Conservation (phyloP, 2,329 filamentous ascomycete genomes). For the Aspergillus bombycis region DNA sequence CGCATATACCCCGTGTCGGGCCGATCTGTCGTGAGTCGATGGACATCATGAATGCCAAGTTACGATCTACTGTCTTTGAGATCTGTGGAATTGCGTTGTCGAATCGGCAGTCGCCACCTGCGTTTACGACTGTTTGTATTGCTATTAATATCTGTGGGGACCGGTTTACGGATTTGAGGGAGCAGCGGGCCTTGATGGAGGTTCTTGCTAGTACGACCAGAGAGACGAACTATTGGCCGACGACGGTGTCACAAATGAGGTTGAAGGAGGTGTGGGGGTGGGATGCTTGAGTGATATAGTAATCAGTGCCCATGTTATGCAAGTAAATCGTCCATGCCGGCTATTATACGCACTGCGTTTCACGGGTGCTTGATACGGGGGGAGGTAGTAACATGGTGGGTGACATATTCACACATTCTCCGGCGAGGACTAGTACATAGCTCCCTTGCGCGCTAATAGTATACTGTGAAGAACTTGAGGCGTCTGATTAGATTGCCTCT, state of each 20-base stretch:
- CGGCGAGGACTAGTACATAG: too few relatives aligned
- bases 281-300: background rate
- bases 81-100: constrained; percentile 26
- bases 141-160: background rate
- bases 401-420: too few relatives aligned
- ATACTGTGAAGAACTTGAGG: too few relatives aligned
- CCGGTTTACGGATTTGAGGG: background rate
- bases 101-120: constrained; percentile 22
- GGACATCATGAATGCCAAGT: constrained; percentile 5
- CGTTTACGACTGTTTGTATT: constrained; percentile 13
- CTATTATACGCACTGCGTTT: too few relatives aligned
- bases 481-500: too few relatives aligned
- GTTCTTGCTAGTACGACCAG: background rate
- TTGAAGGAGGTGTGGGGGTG: background rate
- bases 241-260: background rate
- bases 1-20: background rate
- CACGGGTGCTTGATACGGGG: too few relatives aligned
- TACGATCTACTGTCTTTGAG: constrained; percentile 17
- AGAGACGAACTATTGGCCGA: background rate
- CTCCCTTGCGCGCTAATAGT: too few relatives aligned
- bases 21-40: background rate
- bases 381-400: too few relatives aligned
- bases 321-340: too few relatives aligned
- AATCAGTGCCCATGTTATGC: too few relatives aligned
- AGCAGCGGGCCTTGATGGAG: background rate